Base-by-base conservation (phyloP, 345 rosid genomes). In the Litchi chinensis region DNA sequence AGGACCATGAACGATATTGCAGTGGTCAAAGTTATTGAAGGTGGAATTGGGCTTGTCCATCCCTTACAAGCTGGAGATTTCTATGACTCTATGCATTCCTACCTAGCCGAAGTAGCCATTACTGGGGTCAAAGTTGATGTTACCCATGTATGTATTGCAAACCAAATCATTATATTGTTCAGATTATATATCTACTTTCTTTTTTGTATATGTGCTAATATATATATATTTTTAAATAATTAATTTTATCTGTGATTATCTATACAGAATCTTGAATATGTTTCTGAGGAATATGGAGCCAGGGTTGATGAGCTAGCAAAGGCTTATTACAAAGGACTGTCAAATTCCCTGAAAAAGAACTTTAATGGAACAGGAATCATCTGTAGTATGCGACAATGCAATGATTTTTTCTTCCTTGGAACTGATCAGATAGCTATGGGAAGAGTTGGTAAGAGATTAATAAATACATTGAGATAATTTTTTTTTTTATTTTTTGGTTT, bases 301-400 rank as follows among this genome's bases (percentile, higher is more conserved):
- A 84, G 98, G 60, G 96, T 95, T 57, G 90, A 92, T 57, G 90
- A 92, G 81, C 92, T 93, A 70, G 90, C 88, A 37, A 91, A 93
- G 80, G 84, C 86, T 22, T 93, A 90, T 77, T 95, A 89, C 81
- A 82, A 86, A 74, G 95, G 93, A 13, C 79, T 92, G 8, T 81
- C 89, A 4, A 76, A 88, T 68, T 95, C 98, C 13, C 83, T 93
- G 63, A n/a, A 80, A 59, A 92, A 88, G 85, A 93, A 95, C 83
- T 92, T 95, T 83, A 90, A 86, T 41, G 98, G 98, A 77, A 84
- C 84, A 5, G 97, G 90, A 71, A 73, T 95, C 40, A 86, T 92
- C 75, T 84, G 94, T 9, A 93, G 98, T 85, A 93, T 95, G 98
- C 95, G 92, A 79, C 98, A 93, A 21, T 90, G 96, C 89, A 95